Base-by-base conservation (phyloP, 2,329 filamentous ascomycete species). In the Fusarium marasasianum region DNA sequence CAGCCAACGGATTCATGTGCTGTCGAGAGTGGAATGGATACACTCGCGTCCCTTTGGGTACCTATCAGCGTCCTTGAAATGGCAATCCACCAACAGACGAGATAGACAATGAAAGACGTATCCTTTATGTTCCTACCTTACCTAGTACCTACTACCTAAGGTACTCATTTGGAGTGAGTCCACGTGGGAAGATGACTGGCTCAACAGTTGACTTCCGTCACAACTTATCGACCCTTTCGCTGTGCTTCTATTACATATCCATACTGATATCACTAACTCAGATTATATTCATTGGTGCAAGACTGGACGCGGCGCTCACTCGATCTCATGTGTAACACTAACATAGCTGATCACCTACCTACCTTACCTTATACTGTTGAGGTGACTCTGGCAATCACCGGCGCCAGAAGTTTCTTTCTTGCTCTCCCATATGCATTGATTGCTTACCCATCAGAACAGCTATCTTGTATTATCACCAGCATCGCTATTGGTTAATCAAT, bases 111-210 rank as follows among this genome's bases (percentile, higher is more conserved):
- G 18, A 65, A 70, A 58, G 55, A 44, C 33, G 57, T 51, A 63
- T 40, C 43, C 53, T 51, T 48, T 29, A 50, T 44, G 44, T 41
- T 66, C 53, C 54, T 35, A 35, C 33, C 33, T 35, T 35, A 35
- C 33, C 33, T 35, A 15, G 33, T 35, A 35, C 33, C 33, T 54
- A 33, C 9, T 31, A 26, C 24, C 24, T 26, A 31, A 31, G 29
- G 29, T 10, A 31, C 41, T 69, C 53, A 48, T 58, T 56, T 40
- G 54, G 35, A 50, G 48, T 35, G 48, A 72, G 66, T 62, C 59
- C 73, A 75, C 72, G 69, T 75, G 66, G 59, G 66, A 51, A n/a
- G 45, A 47, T 63, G 62, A 55, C 72, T 71, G 61, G 61, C 54
- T 45, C 40, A 51, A 41, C 51, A 55, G 20, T 41, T 40, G 26